A percentile compares a stretch with the other conserved stretches of the same genome.
Conservation (phyloP, 2,329 filamentous ascomycete species). For the Aspergillus ochraceus region DNA sequence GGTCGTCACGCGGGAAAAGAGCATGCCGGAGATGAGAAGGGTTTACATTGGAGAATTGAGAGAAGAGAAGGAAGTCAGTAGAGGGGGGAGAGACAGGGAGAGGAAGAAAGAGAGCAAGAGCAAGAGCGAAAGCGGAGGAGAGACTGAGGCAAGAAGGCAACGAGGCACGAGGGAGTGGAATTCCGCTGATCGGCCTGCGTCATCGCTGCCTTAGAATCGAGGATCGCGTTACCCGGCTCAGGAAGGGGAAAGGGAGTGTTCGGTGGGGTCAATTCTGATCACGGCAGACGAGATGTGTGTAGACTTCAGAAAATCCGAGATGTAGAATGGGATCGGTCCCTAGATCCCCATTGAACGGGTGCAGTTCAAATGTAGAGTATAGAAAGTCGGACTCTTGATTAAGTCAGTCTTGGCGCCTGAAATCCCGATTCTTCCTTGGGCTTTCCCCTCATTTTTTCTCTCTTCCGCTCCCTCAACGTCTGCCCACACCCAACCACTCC, state of each 20-base stretch:
- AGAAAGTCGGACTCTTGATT: background rate
- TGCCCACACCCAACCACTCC: slow-evolving; percentile 23
- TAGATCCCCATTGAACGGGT: no score
- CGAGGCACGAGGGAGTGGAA: background rate
- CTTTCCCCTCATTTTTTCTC: slow-evolving; percentile 20
- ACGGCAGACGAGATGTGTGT: background rate
- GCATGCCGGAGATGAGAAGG: slow-evolving; percentile 19
- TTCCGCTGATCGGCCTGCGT: slow-evolving; percentile 22
- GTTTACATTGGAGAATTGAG: slow-evolving; percentile 4
- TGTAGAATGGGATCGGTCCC: background rate
- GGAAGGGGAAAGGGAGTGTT: background rate
- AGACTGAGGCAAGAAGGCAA: background rate
- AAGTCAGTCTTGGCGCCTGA: slow-evolving; percentile 12
- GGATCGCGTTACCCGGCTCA: background rate
- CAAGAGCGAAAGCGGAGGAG: background rate
- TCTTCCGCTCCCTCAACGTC: slow-evolving; percentile 10
- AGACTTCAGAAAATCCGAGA: no score
- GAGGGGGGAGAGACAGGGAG: slow-evolving; percentile 1
- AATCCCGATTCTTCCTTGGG: background rate
- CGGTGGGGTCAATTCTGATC: background rate
- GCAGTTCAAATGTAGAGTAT: background rate
- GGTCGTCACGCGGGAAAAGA: slow-evolving; percentile 20
- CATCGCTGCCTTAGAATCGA: slow-evolving; percentile 10
- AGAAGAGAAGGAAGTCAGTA: background rate
- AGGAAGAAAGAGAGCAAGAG: background rate